A percentile compares a stretch with the other conserved stretches of the same genome.
These are phyloP conservation scores for Fomitopsis schrenkii DNA, from an alignment of 1,284 basidiomycete species.

Conservation along the genomic window DNA sequence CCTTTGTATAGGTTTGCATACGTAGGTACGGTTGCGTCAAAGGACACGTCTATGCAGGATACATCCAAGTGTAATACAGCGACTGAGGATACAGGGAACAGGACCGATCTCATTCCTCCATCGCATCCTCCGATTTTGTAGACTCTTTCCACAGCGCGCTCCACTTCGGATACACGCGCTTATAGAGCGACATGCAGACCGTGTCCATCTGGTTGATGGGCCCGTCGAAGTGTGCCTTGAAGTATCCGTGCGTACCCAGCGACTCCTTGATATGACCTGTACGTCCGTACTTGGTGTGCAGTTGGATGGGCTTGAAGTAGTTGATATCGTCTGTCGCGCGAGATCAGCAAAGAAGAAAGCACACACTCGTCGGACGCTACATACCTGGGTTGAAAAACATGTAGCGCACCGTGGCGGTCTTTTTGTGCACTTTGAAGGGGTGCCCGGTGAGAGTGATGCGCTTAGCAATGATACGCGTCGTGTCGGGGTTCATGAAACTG, in stretches of 20 bases:
- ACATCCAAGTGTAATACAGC: slow-evolving; percentile 4
- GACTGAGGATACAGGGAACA: neutral
- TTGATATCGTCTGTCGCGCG: slow-evolving; percentile 75
- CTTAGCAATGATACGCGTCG: slow-evolving; percentile 90
- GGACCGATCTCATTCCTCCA: slow-evolving; percentile 28
- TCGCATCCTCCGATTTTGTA: slow-evolving; percentile 20
- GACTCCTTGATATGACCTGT: slow-evolving; percentile 92
- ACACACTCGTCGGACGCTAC: slow-evolving; percentile 15
- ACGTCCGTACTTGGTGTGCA: slow-evolving; percentile 91
- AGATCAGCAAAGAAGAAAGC: slow-evolving; percentile 7
- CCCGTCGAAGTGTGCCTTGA: slow-evolving; percentile 96
- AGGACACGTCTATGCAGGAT: neutral
- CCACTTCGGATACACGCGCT: slow-evolving; percentile 89
- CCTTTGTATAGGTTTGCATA: neutral
- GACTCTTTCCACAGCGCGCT: slow-evolving; percentile 45
- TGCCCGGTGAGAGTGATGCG: slow-evolving; percentile 92
- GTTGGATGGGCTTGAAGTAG: slow-evolving; percentile 92
- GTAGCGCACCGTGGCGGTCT: slow-evolving; percentile 95
- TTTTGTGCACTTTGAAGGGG: slow-evolving; percentile 97
- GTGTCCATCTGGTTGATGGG: slow-evolving; percentile 97
- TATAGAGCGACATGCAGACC: slow-evolving; percentile 88
- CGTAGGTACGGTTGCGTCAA: neutral
- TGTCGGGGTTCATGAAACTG: slow-evolving; percentile 84
- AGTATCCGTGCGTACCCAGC: slow-evolving; percentile 97
- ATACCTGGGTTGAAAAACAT: slow-evolving; percentile 94